Base-by-base conservation (phyloP, 805 yeast species). In the Starmerella powellii region DNA sequence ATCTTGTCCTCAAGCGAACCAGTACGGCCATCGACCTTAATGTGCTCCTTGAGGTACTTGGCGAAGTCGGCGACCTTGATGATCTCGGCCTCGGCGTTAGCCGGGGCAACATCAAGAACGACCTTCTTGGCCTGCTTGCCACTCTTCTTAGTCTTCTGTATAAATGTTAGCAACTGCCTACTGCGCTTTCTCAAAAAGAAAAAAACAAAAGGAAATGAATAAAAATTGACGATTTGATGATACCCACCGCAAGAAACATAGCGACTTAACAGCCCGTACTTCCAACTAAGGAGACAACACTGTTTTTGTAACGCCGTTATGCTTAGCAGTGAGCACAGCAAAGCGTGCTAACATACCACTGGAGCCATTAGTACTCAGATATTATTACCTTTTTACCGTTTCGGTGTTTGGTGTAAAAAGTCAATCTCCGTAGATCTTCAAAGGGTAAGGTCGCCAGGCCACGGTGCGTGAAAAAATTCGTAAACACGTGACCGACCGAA, bases 21-120 rank as follows among this genome's bases (percentile, higher is more conserved):
- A 63, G 83, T 74, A 65, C 80, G 78, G 70, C 88, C 87, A 56
- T 91, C 99, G 65, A 91, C 88, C 80, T 91, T 91, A 84, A 91
- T 88, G 85, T 85, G 95, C 75, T 91, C 97, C 68, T 81, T 78
- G 71, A 91, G 80, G 88, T 80, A 91, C 78, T 91, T 88, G 64
- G 84, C 94, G 79, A 88, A 86, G 62, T 93, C 79, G 66, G 91
- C 81, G 69, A 93, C 91, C 80, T 91, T 97, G 66, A 88, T 94
- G 75, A 87, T 93, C 72, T 83, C 84, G 68, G 84, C 94, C 66
- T 86, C 86, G 73, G 95, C 95, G 67, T 94, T 94, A 53, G 95
- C 84, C 67, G 91, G 91, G 56, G 95, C 79, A 65, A 81, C 85
- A 76, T 88, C 97, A 66, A 91, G 88, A 63, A 82, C 81, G 75